phyloP scores from a whole-genome alignment of 768 basidiomycete genomes.

The Tulasnella sp. region DNA sequence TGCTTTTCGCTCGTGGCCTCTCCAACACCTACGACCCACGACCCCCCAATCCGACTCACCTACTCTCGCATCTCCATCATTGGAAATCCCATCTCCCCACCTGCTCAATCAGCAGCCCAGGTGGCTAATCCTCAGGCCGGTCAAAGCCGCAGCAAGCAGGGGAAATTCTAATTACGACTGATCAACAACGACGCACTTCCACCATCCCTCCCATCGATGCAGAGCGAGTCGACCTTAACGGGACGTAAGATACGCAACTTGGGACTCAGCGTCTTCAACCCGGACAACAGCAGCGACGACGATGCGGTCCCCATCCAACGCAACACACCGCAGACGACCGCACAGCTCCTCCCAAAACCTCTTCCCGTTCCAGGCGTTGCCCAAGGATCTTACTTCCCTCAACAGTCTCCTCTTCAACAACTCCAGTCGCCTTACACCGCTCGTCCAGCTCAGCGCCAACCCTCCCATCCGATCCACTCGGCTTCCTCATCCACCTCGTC shows the following conservation, averaged over 20 bases:
- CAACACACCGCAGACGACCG: conserved; percentile 11
- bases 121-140: background rate
- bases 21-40: conserved; percentile 13
- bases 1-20: conserved; percentile 15
- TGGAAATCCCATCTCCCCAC: conserved; percentile 7
- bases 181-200: conserved; percentile 16
- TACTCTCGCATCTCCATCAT: conserved; percentile 13
- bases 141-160: conserved; percentile 17
- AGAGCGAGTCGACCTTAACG: conserved; percentile 31
- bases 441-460: conserved; percentile 7
- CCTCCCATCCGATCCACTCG: conserved; percentile 28
- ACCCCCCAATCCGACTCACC: conserved; percentile 13
- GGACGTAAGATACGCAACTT: conserved; percentile 14
- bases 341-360: conserved; percentile 28
- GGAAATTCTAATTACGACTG: conserved; percentile 18
- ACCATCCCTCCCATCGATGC: conserved; percentile 29
- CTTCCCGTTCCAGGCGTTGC: conserved; percentile 23
- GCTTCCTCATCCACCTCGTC: conserved; percentile 34
- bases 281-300: conserved; percentile 34
- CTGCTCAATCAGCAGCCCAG: conserved; percentile 11
- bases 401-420: background rate
- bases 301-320: conserved; percentile 3
- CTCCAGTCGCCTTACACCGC: conserved; percentile 20
- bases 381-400: conserved; percentile 12
- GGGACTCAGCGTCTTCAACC: conserved; percentile 32